A percentile compares a stretch with the other conserved stretches of the same genome.
phyloP scores from a whole-genome alignment of 495 filamentous ascomycete genomes.

The Bathelium albidoporum region DNA sequence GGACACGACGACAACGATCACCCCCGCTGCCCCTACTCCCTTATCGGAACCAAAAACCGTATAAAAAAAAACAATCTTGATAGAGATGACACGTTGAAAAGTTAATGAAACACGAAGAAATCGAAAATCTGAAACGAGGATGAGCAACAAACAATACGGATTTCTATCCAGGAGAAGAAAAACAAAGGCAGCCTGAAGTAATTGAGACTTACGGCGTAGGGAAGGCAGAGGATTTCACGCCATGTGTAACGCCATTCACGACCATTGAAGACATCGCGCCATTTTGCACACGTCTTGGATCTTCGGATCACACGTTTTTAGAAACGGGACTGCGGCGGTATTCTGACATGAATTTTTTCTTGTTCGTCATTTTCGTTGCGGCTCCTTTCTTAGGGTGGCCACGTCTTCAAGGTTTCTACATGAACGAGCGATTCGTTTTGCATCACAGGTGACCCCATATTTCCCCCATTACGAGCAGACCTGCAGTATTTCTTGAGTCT shows the following conservation, averaged over 20 bases:
- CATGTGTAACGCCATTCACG: not conserved
- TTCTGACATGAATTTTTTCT: not conserved
- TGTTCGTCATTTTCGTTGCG: not conserved
- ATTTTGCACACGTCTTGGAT: not conserved
- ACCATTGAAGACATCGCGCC: constrained; percentile 1
- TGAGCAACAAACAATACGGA: not conserved
- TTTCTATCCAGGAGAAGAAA: not conserved
- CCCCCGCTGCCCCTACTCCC: not conserved
- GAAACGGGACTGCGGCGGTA: not conserved
- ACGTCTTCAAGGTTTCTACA: not conserved
- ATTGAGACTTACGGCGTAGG: not conserved
- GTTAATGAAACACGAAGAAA: not conserved
- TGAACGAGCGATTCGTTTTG: not conserved
- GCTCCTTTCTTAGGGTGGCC: not conserved
- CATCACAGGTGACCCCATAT: not conserved
- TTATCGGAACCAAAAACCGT: not conserved
- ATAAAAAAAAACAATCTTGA: not conserved
- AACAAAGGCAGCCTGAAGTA: not conserved
- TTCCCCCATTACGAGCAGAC: not conserved
- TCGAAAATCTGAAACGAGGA: not conserved
- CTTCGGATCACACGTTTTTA: not conserved
- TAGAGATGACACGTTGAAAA: not conserved
- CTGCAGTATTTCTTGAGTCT: not conserved
- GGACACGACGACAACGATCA: not conserved
- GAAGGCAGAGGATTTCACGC: not conserved